Evolutionary conservation across 306 rosid genomes (phyloP).

Genomic region (Rubus idaeus): DNA sequence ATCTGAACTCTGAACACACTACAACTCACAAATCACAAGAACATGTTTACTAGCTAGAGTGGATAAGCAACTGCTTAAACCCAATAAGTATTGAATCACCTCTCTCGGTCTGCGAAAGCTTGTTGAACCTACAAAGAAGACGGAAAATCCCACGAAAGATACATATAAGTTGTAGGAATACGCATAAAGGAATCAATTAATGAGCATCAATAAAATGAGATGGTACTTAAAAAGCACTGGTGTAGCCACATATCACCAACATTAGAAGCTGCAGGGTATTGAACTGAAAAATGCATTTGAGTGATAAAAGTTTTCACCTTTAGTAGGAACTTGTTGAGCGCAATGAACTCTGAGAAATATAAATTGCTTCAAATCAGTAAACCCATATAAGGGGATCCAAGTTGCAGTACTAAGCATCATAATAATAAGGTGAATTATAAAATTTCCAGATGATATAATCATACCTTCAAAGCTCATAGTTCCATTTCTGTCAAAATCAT

Average conservation of each 20-base stretch:
- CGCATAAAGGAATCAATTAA: too few species aligned
- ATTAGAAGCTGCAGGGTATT: not conserved
- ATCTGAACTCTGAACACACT: not conserved
- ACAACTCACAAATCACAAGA: conserved; percentile 16
- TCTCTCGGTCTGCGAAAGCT: conserved; percentile 75
- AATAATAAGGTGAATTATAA: not conserved
- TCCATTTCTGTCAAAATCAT: conserved; percentile 89
- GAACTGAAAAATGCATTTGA: not conserved
- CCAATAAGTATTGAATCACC: conserved; percentile 39
- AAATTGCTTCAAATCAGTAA: conserved; percentile 14
- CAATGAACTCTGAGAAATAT: conserved; percentile 62
- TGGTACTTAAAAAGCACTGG: not conserved
- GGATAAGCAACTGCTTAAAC: not conserved
- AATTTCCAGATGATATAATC: not conserved
- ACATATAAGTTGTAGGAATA: not conserved
- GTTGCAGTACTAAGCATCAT: not conserved
- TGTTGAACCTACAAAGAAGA: conserved; percentile 70
- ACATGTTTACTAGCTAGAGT: not conserved
- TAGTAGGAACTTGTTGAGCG: conserved; percentile 80
- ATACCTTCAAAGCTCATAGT: conserved; percentile 83
- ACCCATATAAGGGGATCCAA: not conserved
- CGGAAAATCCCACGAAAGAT: conserved; percentile 9
- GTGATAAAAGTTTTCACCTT: conserved; percentile 43
- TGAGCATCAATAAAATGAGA: not conserved
- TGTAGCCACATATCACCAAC: not conserved